Percentiles rank a stretch among this genome's conserved stretches.
phyloP scores from a whole-genome alignment of 768 basidiomycete genomes.

The Mycena alexandri region DNA sequence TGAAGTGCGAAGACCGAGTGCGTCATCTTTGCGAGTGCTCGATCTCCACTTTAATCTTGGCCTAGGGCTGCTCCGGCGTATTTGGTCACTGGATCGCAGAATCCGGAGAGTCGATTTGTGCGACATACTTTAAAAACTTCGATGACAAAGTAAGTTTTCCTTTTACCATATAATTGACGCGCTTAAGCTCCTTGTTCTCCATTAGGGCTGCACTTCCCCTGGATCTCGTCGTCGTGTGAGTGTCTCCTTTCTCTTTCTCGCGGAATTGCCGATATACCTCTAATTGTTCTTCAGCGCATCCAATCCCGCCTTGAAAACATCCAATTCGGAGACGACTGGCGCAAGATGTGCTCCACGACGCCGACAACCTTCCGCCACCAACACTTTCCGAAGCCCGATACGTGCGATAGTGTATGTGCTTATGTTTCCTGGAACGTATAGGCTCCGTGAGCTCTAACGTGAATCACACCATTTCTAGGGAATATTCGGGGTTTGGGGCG shows the following conservation, averaged over 20 bases:
- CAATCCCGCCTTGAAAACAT: slow-evolving; percentile 24
- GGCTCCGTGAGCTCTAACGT: slow-evolving; percentile 18
- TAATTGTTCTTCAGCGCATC: slow-evolving; percentile 23
- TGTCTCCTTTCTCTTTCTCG: slow-evolving; percentile 21
- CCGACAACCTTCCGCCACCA: slow-evolving; percentile 24
- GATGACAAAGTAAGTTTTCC: slow-evolving; percentile 43
- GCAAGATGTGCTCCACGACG: slow-evolving; percentile 24
- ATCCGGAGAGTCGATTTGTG: slow-evolving; percentile 44
- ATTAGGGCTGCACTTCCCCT: slow-evolving; percentile 34
- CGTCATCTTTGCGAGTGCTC: slow-evolving; percentile 8
- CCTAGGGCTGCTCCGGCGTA: slow-evolving; percentile 23
- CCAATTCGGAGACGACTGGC: slow-evolving; percentile 21
- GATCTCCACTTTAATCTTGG: slow-evolving; percentile 20
- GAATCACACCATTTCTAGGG: slow-evolving; percentile 25
- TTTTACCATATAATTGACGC: slow-evolving; percentile 10
- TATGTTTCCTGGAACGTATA: slow-evolving; percentile 19
- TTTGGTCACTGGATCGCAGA: slow-evolving; percentile 45
- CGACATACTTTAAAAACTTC: slow-evolving; percentile 41
- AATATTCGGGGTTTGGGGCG: slow-evolving; percentile 21
- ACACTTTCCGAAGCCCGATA: slow-evolving; percentile 28
- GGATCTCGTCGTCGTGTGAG: slow-evolving; percentile 28
- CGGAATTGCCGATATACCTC: slow-evolving; percentile 22
- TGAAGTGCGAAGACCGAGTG: slow-evolving; percentile 23
- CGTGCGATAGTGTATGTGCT: slow-evolving; percentile 24
- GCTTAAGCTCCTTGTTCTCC: slow-evolving; percentile 23